Base-by-base conservation (phyloP, 2,329 filamentous ascomycete genomes). In the Aspergillus ochraceoroseus region DNA sequence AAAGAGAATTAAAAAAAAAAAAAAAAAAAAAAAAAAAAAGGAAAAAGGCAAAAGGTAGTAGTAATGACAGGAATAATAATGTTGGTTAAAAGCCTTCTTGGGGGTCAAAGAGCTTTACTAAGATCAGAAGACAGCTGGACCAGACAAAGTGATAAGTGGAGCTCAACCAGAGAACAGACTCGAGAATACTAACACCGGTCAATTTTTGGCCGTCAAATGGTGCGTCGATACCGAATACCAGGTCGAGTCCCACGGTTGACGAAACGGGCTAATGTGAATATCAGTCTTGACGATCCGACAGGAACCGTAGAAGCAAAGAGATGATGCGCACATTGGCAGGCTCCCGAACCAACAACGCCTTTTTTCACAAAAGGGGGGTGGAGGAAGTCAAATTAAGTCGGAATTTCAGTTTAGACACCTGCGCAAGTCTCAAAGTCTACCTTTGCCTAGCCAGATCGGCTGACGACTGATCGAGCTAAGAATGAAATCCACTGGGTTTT, bases 251-350 rank as follows among this genome's bases (percentile, higher is more conserved):
- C 54, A 60, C 54, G 60, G 56, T 58, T 61, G 53, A 43, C 41
- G 29, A 51, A 33, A 36, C 51, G 46, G 46, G 44, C 48, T 55
- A 52, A 45, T 40, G 46, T 47, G 53, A 48, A 42, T 51, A 51
- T 59, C 53, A 51, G 52, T 49, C 43, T 50, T 46, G 54, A 54
- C 51, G 53, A 57, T 61, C 57, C 54, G 54, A 53, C 52, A 57
- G 53, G 53, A 53, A 55, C 55, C 54, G 51, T 33, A 46, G 44
- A 37, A 42, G 46, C 50, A 48, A 44, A 37, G 36, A 47, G 47
- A 56, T 61, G 57, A 57, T 60, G 53, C 58, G 58, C 57, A 56
- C 58, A 62, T 58, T 57, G 43, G 49, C 51, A 52, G 32, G 42
- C 40, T 37, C 43, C n/a, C n/a, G n/a, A n/a, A n/a, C n/a, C 37